These are phyloP conservation scores for Nicotiana tomentosiformis DNA, from an alignment of 257 asterid species.

Conservation along the genomic window DNA sequence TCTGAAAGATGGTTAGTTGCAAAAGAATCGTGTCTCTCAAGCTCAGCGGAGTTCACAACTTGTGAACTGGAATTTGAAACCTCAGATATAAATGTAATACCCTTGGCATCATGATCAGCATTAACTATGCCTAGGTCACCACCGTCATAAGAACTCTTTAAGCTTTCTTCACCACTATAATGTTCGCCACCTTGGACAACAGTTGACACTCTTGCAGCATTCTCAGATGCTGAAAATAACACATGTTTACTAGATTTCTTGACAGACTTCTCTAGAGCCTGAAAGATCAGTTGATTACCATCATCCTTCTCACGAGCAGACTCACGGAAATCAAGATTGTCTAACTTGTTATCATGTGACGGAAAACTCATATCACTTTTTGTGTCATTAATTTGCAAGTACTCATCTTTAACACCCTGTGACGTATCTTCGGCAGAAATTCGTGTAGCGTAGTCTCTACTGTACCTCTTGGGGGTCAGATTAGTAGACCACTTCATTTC, in stretches of 20 bases:
- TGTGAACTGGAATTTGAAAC: constrained; percentile 18
- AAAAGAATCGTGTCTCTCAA: constrained; percentile 17
- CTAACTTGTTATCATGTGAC: not conserved
- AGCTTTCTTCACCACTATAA: constrained; percentile 14
- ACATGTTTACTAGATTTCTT: constrained; percentile 23
- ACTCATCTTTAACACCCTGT: constrained; percentile 22
- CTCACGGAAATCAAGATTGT: not conserved
- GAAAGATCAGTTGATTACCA: constrained; percentile 18
- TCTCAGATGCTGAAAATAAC: constrained; percentile 23
- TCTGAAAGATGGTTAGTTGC: constrained; percentile 5
- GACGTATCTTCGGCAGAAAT: constrained; percentile 21
- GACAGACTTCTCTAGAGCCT: constrained; percentile 15
- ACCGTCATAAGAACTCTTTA: constrained; percentile 13
- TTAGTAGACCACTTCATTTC: constrained; percentile 93
- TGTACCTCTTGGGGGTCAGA: constrained; percentile 38
- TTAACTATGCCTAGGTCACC: constrained; percentile 12
- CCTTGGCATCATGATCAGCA: constrained; percentile 18
- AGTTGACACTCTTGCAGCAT: constrained; percentile 5
- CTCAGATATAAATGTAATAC: constrained; percentile 20
- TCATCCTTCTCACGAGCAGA: not conserved
- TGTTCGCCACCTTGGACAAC: constrained; percentile 17
- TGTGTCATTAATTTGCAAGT: constrained; percentile 12
- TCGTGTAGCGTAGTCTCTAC: constrained; percentile 21
- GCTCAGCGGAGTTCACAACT: constrained; percentile 13
- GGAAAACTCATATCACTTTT: constrained; percentile 7